Evolutionary conservation across 495 filamentous ascomycete species (phyloP).

Genomic region (Aspergillus bertholletiae): DNA sequence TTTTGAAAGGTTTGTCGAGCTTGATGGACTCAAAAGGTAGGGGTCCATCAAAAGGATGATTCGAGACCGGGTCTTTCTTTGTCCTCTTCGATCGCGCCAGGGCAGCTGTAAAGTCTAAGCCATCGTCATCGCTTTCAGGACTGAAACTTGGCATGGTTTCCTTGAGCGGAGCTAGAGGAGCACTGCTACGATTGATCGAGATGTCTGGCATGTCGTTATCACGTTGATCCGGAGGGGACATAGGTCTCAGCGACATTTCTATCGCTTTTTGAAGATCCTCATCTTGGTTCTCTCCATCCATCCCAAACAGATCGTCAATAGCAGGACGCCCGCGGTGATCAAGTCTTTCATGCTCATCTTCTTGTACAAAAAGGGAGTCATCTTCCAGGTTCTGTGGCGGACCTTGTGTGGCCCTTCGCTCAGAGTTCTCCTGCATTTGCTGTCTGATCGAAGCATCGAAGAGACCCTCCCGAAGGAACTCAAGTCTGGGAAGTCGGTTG

Average conservation of each 20-base stretch:
- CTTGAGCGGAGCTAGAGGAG: conserved; percentile 10
- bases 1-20: conserved; percentile 55
- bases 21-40: conserved; percentile 87
- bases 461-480: conserved; percentile 34
- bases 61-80: conserved; percentile 17
- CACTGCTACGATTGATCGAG: conserved; percentile 22
- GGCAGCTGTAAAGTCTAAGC: conserved; percentile 42
- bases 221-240: conserved; percentile 17
- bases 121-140: conserved; percentile 40
- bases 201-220: conserved; percentile 35
- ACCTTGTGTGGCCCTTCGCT: not conserved
- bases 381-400: conserved; percentile 29
- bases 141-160: conserved; percentile 14
- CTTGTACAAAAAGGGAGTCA: conserved; percentile 66
- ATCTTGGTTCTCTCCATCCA: conserved; percentile 53
- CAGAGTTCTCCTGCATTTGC: conserved; percentile 39
- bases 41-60: conserved; percentile 60
- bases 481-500: conserved; percentile 76
- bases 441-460: conserved; percentile 36
- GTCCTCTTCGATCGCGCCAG: conserved; percentile 37
- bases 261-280: conserved; percentile 79
- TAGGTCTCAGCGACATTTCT: conserved; percentile 64
- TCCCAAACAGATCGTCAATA: conserved; percentile 42
- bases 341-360: conserved; percentile 30
- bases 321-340: conserved; percentile 24